Evolutionary conservation across 331 rosid species (phyloP).

Genomic region (Telfairia occidentalis): DNA sequence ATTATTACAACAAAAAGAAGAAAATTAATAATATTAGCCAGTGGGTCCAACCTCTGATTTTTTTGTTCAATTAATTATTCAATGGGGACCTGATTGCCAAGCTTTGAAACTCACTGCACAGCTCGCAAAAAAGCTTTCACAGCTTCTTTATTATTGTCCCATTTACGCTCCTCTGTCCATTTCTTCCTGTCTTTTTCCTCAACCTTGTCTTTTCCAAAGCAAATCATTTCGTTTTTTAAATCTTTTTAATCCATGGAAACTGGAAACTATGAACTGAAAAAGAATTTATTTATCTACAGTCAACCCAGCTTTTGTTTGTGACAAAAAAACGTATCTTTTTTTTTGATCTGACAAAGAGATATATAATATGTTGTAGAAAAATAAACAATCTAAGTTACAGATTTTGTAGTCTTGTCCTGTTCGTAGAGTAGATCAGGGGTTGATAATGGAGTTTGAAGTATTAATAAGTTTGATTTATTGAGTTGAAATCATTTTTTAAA

Average conservation of each 20-base stretch:
- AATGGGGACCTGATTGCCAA: neutral
- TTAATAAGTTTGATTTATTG: neutral
- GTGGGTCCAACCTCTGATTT: neutral
- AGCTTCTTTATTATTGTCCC: constrained; percentile 1
- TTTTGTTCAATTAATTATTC: neutral
- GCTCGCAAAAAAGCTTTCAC: neutral
- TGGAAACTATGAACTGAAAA: neutral
- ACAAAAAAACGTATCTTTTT: neutral
- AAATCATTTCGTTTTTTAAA: neutral
- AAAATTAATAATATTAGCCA: neutral
- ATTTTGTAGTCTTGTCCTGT: no score
- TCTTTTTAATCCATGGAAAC: neutral
- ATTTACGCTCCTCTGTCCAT: neutral
- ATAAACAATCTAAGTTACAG: neutral
- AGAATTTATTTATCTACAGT: neutral
- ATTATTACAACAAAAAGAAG: neutral
- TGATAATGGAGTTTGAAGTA: neutral
- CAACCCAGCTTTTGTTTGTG: neutral
- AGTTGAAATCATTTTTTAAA: neutral
- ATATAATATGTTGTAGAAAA: neutral
- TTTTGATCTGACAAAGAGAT: neutral
- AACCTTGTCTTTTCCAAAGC: constrained; percentile 7
- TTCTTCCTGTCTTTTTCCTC: neutral
- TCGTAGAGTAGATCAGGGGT: neutral
- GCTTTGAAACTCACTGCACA: neutral